Percentiles rank a stretch among this genome's conserved stretches.
Evolutionary conservation across 1,284 basidiomycete genomes (phyloP).

Genomic region (Mycocalia duriaeana): DNA sequence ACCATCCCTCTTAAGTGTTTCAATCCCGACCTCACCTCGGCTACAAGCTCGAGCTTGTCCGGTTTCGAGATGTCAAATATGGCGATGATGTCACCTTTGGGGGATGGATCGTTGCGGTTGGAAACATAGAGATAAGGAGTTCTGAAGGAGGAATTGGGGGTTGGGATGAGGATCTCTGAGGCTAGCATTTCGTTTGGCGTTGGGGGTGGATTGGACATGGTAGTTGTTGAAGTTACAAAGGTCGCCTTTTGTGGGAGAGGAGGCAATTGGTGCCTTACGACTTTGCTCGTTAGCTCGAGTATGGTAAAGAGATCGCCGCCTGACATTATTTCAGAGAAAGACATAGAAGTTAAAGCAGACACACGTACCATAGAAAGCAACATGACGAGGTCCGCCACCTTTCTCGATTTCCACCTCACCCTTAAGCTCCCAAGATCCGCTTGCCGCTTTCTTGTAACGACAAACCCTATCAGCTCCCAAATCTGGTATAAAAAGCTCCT

Average conservation of each 20-base stretch:
- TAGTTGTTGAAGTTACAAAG: conserved; percentile 37
- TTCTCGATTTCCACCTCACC: conserved; percentile 40
- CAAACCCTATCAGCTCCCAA: conserved; percentile 65
- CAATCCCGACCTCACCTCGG: conserved; percentile 46
- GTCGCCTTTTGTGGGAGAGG: conserved; percentile 34
- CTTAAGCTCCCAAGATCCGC: conserved; percentile 40
- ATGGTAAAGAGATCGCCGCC: conserved; percentile 59
- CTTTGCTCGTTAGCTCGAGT: conserved; percentile 54
- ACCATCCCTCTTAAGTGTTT: conserved; percentile 48
- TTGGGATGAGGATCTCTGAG: conserved; percentile 54
- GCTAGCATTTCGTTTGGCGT: conserved; percentile 41
- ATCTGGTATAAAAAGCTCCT: conserved; percentile 67
- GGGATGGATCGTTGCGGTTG: conserved; percentile 58
- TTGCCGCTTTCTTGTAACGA: conserved; percentile 37
- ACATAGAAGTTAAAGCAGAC: background rate
- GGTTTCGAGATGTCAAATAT: conserved; percentile 44
- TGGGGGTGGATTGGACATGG: conserved; percentile 40
- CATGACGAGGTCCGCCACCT: conserved; percentile 67
- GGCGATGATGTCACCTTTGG: conserved; percentile 57
- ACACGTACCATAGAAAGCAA: conserved; percentile 52
- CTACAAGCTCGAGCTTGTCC: conserved; percentile 38
- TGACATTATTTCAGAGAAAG: conserved; percentile 20
- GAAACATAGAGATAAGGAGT: conserved; percentile 53
- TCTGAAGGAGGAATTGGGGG: conserved; percentile 37
- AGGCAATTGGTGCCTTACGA: conserved; percentile 49